Evolutionary conservation across 768 basidiomycete species (phyloP), one percentile per base, ranked within the genome.

Genomic region (Pleurotus giganteus): DNA sequence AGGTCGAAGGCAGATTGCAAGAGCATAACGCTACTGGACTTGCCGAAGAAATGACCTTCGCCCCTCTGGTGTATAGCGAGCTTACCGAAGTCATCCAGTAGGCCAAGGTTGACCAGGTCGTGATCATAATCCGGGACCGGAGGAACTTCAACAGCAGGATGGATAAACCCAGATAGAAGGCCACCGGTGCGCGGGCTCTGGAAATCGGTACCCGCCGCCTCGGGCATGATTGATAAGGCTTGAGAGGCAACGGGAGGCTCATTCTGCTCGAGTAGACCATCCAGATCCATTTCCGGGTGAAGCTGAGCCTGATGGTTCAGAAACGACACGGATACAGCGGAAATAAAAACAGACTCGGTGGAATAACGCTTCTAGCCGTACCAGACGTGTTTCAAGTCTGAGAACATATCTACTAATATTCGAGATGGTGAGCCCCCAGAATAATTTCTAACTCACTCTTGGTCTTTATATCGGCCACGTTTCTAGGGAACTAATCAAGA

Each of bases 401-500:
- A n/a, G n/a, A n/a, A n/a, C n/a, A n/a, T n/a, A n/a, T n/a, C n/a
- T n/a, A n/a, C n/a, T n/a, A n/a, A n/a, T n/a, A n/a, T n/a, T n/a
- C n/a, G n/a, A n/a, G n/a, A n/a, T n/a, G n/a, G n/a, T n/a, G n/a
- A n/a, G n/a, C n/a, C n/a, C n/a, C n/a, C n/a, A n/a, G n/a, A n/a
- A n/a, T n/a, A n/a, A n/a, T n/a, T n/a, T n/a, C n/a, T n/a, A n/a
- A n/a, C n/a, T n/a, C n/a, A n/a, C n/a, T n/a, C n/a, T 84, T 75
- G 88, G 81, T 62, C 84, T 86, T 55, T 83, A 84, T 19, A 84
- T 80, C 83, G 77, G 3, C 86, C 86, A 19, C 86, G 74, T 44
- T 78, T 74, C 79, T 80, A 51, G 32, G 51, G 7, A 24, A 37
- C 24, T 17, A 19, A 7, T 19, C 7, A 41, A 11, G 21, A 24